Percentiles rank a stretch among this genome's conserved stretches.
Evolutionary conservation across 495 filamentous ascomycete species (phyloP).

Genomic region (Trichocladium antarcticum): DNA sequence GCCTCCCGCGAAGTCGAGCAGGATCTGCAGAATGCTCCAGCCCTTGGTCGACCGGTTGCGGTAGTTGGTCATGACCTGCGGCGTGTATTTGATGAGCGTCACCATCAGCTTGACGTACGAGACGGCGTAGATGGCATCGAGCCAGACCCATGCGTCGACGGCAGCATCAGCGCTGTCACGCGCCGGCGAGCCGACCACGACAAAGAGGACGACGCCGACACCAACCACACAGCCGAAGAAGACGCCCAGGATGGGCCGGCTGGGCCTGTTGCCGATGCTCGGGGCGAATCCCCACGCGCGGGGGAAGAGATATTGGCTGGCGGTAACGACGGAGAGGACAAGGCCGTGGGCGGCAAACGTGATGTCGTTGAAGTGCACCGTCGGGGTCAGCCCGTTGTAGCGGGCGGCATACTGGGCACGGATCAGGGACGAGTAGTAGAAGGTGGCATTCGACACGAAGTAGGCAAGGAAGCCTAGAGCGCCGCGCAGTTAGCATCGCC

Average conservation of each 20-base stretch:
- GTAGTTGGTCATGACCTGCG: slow-evolving; percentile 75
- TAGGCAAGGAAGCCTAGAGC: slow-evolving; percentile 63
- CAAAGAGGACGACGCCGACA: slow-evolving; percentile 43
- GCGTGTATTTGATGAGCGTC: slow-evolving; percentile 83
- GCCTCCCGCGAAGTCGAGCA: slow-evolving; percentile 76
- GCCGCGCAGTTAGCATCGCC: neutral
- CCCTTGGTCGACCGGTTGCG: slow-evolving; percentile 70
- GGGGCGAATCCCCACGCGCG: slow-evolving; percentile 64
- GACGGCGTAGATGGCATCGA: slow-evolving; percentile 56
- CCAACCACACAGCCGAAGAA: slow-evolving; percentile 53
- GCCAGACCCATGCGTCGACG: slow-evolving; percentile 32
- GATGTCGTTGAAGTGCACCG: slow-evolving; percentile 82
- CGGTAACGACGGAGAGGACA: slow-evolving; percentile 52
- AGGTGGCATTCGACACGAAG: slow-evolving; percentile 55
- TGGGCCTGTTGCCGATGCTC: slow-evolving; percentile 41
- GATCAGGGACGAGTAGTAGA: slow-evolving; percentile 70
- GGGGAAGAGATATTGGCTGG: slow-evolving; percentile 63
- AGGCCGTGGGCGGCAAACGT: slow-evolving; percentile 72
- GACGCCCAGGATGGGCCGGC: slow-evolving; percentile 53
- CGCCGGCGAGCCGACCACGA: slow-evolving; percentile 46
- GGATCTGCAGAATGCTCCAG: slow-evolving; percentile 76
- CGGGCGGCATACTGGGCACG: slow-evolving; percentile 75
- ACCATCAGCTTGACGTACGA: slow-evolving; percentile 83
- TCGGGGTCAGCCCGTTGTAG: slow-evolving; percentile 59
- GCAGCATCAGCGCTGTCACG: slow-evolving; percentile 29